Evolutionary conservation across 176 grass and related monocot species (phyloP), one percentile per base, ranked within the genome.

Genomic region (Cymbopogon citratus): DNA sequence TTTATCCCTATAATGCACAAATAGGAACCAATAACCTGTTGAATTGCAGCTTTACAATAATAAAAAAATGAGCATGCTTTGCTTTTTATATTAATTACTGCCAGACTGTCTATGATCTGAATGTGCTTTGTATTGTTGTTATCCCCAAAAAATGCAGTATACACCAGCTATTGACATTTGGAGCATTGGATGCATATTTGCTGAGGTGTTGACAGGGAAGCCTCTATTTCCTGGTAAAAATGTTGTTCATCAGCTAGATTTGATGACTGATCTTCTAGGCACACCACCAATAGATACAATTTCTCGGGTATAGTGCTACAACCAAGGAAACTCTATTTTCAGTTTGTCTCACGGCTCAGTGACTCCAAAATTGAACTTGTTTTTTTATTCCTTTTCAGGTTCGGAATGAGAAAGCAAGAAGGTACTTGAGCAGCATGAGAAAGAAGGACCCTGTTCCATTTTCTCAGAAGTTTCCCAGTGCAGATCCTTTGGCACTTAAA

Each of bases 171-270:
- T 98, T 82, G 96, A 98, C 72, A 91, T 95, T 80, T 98, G 96
- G 96, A 98, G 96, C 81, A 98, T 98, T 79, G 96, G 96, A 34
- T 98, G 96, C 89, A 98, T 98, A 71, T 98, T 98, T 74, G 96
- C 96, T 31, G 96, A 98, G 89, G 89, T 98, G 27, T 83, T 98
- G 81, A 98, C 96, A 16, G 96, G 96, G 25, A 98, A 98, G 82
- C 96, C 96, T 65, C 84, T 98, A 83, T 98, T 98, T 85, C 96
- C 96, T 85, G 96, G 96, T 77, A 98, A 95, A 93, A 98, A 98
- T 93, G 96, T 93, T 62, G 96, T 98, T 43, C 96, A 98, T 77
- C 96, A 98, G 71, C 89, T 98, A 85, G 96, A 98, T 67, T 92
- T 98, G 74, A 98, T 98, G 87, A 98, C 96, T 67, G 96, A 98